Conservation (phyloP, 345 rosid genomes). For the Gossypium anomalum region DNA sequence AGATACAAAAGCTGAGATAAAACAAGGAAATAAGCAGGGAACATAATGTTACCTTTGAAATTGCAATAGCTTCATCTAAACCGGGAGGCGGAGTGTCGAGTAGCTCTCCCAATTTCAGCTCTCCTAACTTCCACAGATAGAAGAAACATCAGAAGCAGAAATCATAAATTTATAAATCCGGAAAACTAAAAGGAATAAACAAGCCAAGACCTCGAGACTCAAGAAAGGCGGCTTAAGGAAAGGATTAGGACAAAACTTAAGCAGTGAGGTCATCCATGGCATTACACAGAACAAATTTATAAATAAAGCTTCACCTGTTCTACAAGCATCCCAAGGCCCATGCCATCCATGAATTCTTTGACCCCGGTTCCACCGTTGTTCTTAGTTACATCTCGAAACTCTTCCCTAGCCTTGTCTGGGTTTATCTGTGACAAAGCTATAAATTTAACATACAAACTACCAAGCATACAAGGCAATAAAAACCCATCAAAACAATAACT, state of each 20-base stretch:
- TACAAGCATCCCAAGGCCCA: constrained; percentile 93
- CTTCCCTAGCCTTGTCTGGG: constrained; percentile 96
- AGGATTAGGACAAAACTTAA: neutral
- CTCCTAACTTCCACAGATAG: constrained; percentile 61
- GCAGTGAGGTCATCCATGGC: neutral
- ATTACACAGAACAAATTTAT: neutral
- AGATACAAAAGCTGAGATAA: neutral
- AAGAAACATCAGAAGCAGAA: constrained; percentile 17
- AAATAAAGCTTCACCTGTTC: constrained; percentile 62
- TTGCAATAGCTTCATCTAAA: constrained; percentile 97
- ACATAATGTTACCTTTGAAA: constrained; percentile 59
- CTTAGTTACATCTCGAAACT: constrained; percentile 68
- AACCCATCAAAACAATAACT: neutral
- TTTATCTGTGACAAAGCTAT: constrained; percentile 56
- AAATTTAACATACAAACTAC: constrained; percentile 28
- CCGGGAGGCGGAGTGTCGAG: constrained; percentile 99
- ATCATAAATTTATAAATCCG: neutral
- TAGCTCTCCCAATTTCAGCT: constrained; percentile 71
- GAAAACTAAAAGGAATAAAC: neutral
- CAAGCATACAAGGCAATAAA: constrained; percentile 3
- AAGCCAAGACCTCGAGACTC: neutral
- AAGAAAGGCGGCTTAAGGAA: neutral
- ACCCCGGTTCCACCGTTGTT: constrained; percentile 75
- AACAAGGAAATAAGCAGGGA: constrained; percentile 15
- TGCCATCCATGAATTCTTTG: constrained; percentile 94